Percentiles rank a stretch among this genome's conserved stretches.
Evolutionary conservation across 1,139 yeast genomes (phyloP).

Genomic region (Candida sojae): DNA sequence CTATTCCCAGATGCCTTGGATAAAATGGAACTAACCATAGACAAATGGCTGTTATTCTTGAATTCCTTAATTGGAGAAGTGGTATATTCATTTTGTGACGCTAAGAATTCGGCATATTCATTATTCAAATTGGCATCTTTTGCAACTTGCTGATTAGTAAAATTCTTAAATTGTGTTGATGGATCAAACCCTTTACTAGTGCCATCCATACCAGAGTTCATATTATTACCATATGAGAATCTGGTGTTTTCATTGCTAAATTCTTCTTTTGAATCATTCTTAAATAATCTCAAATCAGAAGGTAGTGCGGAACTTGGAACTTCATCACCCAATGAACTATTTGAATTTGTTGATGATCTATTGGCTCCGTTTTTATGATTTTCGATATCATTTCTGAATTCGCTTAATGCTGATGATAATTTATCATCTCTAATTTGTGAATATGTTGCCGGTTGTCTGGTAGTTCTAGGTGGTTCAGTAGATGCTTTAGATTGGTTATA

Average conservation of each 20-base stretch:
- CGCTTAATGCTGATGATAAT: slow-evolving; percentile 32
- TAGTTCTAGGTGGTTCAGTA: neutral
- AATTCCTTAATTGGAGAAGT: neutral
- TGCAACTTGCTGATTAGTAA: slow-evolving; percentile 12
- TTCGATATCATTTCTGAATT: slow-evolving; percentile 31
- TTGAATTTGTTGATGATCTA: slow-evolving; percentile 12
- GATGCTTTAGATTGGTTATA: slow-evolving; percentile 1
- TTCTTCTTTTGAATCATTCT: slow-evolving; percentile 1
- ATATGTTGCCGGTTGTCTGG: slow-evolving; percentile 10
- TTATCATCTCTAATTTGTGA: slow-evolving; percentile 18
- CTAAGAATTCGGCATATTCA: slow-evolving; percentile 35
- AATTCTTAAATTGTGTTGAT: slow-evolving; percentile 18
- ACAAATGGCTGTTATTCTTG: slow-evolving; percentile 28
- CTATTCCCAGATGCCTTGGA: slow-evolving; percentile 34
- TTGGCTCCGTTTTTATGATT: slow-evolving; percentile 17
- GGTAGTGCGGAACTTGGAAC: slow-evolving; percentile 10
- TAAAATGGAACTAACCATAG: slow-evolving; percentile 47
- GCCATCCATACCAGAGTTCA: neutral
- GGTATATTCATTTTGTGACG: slow-evolving; percentile 8
- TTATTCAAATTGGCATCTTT: slow-evolving; percentile 9
- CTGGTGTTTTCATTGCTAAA: slow-evolving; percentile 2
- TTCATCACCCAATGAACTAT: slow-evolving; percentile 8
- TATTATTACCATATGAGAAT: slow-evolving; percentile 7
- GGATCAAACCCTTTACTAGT: slow-evolving; percentile 8
- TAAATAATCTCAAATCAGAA: slow-evolving; percentile 11